Conservation (phyloP, 306 rosid species). For the Quercus dentata region DNA sequence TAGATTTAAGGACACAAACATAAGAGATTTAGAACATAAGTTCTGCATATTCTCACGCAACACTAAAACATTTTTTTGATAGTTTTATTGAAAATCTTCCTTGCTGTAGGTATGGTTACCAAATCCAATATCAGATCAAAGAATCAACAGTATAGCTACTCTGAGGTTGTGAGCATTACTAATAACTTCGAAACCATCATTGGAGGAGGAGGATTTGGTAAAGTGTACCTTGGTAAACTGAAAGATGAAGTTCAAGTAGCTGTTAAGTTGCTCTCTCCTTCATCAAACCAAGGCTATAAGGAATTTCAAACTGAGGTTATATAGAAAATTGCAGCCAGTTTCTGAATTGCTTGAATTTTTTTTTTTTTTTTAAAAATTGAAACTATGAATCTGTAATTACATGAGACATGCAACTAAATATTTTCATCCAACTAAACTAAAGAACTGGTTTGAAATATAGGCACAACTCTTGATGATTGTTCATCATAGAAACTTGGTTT, state of each 20-base stretch:
- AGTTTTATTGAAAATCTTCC: neutral
- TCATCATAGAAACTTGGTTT: constrained; percentile 32
- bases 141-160: constrained; percentile 16
- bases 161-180: constrained; percentile 30
- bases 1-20: neutral
- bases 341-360: too few relatives aligned
- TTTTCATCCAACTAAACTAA: neutral
- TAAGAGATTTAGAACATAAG: neutral
- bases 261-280: too few relatives aligned
- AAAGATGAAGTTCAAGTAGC: neutral
- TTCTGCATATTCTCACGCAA: neutral
- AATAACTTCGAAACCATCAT: constrained; percentile 27
- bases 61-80: neutral
- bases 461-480: constrained; percentile 1
- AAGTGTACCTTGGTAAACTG: constrained; percentile 29
- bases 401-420: too few relatives aligned
- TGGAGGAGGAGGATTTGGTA: constrained; percentile 56
- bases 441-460: neutral
- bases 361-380: too few relatives aligned
- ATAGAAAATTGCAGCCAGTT: too few relatives aligned
- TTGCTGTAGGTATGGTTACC: neutral
- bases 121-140: constrained; percentile 5
- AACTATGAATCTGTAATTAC: too few relatives aligned
- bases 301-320: constrained; percentile 12
- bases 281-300: too few relatives aligned